These are phyloP conservation scores for Candolleomyces efflorescens DNA, from an alignment of 768 basidiomycete genomes.

Conservation along the genomic window DNA sequence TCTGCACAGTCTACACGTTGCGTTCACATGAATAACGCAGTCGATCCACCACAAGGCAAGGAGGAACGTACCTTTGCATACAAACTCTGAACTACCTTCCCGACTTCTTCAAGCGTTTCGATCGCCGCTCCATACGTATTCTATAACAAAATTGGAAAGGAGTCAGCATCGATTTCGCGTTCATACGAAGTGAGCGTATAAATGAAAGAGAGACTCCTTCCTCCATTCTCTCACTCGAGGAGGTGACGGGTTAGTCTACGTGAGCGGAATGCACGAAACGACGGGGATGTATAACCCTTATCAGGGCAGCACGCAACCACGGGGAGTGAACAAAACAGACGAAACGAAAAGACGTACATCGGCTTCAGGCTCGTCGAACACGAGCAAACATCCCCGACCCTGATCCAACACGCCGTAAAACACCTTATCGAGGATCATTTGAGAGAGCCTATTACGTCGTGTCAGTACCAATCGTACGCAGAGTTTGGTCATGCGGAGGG, in stretches of 20 bases:
- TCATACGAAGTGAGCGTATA: background rate
- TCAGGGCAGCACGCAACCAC: too few relatives aligned
- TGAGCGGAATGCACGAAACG: too few relatives aligned
- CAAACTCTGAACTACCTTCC: constrained; percentile 90
- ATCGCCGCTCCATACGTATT: constrained; percentile 87
- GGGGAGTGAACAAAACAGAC: background rate
- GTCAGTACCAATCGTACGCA: background rate
- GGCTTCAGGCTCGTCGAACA: constrained; percentile 83
- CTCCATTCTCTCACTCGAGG: too few relatives aligned
- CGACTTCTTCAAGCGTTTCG: constrained; percentile 83
- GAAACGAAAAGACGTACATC: constrained; percentile 49
- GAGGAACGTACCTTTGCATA: constrained; percentile 65
- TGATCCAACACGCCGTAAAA: constrained; percentile 96
- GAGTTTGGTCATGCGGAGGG: too few relatives aligned
- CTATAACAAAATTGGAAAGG: constrained; percentile 36
- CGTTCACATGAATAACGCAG: background rate
- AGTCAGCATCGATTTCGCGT: background rate
- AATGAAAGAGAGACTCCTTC: background rate
- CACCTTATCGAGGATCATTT: constrained; percentile 97
- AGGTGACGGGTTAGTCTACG: too few relatives aligned
- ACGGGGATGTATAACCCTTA: too few relatives aligned
- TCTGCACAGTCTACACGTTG: constrained; percentile 21
- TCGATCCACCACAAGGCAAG: background rate
- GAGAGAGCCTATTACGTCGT: constrained; percentile 61
- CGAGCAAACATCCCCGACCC: constrained; percentile 83